A percentile compares a stretch with the other conserved stretches of the same genome.
phyloP scores from a whole-genome alignment of 2,329 filamentous ascomycete genomes.

The Daldinia sp. region DNA sequence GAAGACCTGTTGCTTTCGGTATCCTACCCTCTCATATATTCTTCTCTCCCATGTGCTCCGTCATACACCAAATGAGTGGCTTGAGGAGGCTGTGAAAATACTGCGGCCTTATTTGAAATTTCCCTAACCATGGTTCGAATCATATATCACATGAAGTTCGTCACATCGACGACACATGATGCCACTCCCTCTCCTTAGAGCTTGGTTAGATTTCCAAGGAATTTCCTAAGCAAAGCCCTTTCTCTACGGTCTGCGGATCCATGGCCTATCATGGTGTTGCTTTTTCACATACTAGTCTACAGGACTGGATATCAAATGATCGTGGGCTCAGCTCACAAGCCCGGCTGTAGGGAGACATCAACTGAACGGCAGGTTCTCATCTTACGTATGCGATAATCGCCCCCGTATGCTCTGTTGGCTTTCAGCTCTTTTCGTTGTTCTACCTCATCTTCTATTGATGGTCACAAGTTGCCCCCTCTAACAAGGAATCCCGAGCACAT shows the following conservation, averaged over 20 bases:
- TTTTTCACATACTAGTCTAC: constrained; percentile 16
- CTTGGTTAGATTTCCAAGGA: constrained; percentile 4
- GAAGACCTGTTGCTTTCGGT: constrained; percentile 4
- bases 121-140: constrained; percentile 8
- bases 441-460: constrained; percentile 12
- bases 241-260: background rate
- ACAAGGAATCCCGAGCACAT: constrained; percentile 39
- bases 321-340: constrained; percentile 26
- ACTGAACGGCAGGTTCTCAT: constrained; percentile 23
- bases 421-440: constrained; percentile 8
- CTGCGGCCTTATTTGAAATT: constrained; percentile 7
- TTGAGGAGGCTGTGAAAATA: constrained; percentile 18
- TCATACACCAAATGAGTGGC: constrained; percentile 5
- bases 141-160: constrained; percentile 34
- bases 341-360: constrained; percentile 6
- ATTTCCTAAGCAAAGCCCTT: constrained; percentile 3
- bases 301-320: constrained; percentile 33
- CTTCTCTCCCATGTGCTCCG: constrained; percentile 1
- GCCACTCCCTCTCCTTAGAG: constrained; percentile 12
- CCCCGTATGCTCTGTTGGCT: constrained; percentile 20
- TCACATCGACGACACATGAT: constrained; percentile 36
- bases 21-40: background rate
- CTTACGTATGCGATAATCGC: constrained; percentile 31
- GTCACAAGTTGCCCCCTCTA: constrained; percentile 34
- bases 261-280: constrained; percentile 22